Percentiles rank a stretch among this genome's conserved stretches.
Evolutionary conservation across 2,329 filamentous ascomycete genomes (phyloP).

Genomic region (Cladophialophora bantiana): DNA sequence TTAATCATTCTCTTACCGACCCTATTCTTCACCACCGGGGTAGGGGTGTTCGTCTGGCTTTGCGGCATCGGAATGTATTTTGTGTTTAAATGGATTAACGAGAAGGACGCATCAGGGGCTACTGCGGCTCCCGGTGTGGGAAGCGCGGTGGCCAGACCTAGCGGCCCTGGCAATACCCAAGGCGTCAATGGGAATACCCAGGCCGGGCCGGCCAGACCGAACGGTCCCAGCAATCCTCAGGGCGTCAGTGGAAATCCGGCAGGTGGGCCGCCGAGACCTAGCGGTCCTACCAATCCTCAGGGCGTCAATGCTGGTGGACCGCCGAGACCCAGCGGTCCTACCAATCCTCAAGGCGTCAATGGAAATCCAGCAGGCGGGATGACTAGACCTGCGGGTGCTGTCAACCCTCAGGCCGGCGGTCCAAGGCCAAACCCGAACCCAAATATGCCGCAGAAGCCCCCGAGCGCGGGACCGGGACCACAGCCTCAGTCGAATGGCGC

Average conservation of each 20-base stretch:
- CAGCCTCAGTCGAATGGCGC: background rate
- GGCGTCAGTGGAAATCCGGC: background rate
- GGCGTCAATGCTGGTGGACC: background rate
- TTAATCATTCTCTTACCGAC: conserved; percentile 72
- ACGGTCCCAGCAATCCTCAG: background rate
- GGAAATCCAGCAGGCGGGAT: conserved; percentile 22
- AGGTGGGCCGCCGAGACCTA: background rate
- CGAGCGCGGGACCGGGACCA: background rate
- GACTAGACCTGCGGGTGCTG: conserved; percentile 21
- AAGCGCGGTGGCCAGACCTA: background rate
- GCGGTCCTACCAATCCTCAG: background rate
- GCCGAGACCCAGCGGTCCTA: background rate
- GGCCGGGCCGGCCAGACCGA: background rate
- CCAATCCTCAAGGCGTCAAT: background rate
- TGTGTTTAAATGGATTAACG: conserved; percentile 40
- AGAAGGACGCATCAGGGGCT: conserved; percentile 31
- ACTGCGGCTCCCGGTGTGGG: background rate
- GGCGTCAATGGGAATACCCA: background rate
- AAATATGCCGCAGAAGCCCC: background rate
- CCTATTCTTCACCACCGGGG: conserved; percentile 68
- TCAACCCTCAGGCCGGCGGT: conserved; percentile 23
- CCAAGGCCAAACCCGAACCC: background rate
- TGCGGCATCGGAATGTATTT: conserved; percentile 68
- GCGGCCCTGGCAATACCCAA: background rate
- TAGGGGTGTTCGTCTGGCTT: conserved; percentile 70